Conservation (phyloP, 225 moss, liverwort and hornwort genomes). For the Physcomitrium patens region DNA sequence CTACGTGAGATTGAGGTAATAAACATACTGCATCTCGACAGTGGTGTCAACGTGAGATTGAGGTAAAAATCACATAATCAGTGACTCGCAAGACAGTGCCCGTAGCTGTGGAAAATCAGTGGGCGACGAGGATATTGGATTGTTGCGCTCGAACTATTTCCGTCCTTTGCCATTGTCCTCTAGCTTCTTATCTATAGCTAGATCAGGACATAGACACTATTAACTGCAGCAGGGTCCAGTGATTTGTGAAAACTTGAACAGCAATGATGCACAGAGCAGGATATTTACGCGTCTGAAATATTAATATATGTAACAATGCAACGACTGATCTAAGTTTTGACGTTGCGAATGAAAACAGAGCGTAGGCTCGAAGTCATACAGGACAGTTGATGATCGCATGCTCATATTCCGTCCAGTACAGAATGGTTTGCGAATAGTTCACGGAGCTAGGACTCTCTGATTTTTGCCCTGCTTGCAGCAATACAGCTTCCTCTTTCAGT, state of each 20-base stretch:
- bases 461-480: slow-evolving; percentile 44
- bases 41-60: too few relatives aligned
- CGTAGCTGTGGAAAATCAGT: too few relatives aligned
- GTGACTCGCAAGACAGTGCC: too few relatives aligned
- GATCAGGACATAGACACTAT: slow-evolving; percentile 10
- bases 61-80: too few relatives aligned
- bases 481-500: slow-evolving; percentile 48
- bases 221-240: neutral
- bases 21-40: too few relatives aligned
- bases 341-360: slow-evolving; percentile 57
- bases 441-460: slow-evolving; percentile 56
- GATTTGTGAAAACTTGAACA: slow-evolving; percentile 2
- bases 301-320: neutral
- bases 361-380: slow-evolving; percentile 88
- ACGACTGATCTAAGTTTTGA: neutral
- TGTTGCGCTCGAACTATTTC: too few relatives aligned
- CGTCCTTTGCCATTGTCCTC: too few relatives aligned
- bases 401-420: slow-evolving; percentile 86
- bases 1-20: too few relatives aligned
- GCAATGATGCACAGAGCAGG: neutral
- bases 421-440: slow-evolving; percentile 74
- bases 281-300: neutral
- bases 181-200: too few relatives aligned
- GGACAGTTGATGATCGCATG: slow-evolving; percentile 67
- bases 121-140: too few relatives aligned